These are phyloP conservation scores for Backusella circina DNA, from an alignment of 192 early-diverging fungal species.

Conservation along the genomic window DNA sequence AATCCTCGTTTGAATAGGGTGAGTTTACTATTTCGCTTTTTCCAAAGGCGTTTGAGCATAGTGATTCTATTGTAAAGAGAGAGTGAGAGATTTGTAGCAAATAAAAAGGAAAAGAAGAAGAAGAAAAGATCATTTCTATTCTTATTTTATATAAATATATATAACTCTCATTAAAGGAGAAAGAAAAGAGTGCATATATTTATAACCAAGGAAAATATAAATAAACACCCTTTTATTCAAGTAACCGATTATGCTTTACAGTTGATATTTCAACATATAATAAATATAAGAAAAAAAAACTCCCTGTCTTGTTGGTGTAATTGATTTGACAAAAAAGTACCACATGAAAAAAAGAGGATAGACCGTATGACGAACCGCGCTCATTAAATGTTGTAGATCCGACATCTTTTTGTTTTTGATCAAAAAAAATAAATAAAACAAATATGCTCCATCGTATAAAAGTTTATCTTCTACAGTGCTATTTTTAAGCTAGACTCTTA, in stretches of 20 bases:
- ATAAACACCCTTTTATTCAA: neutral
- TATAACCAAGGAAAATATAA: neutral
- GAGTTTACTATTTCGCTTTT: neutral
- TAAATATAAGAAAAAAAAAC: neutral
- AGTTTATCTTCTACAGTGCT: neutral
- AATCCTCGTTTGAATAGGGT: neutral
- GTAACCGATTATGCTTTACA: neutral
- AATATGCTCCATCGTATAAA: neutral
- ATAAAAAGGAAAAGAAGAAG: neutral
- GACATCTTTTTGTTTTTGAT: neutral
- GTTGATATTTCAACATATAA: neutral
- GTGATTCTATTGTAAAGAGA: neutral
- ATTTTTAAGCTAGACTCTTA: neutral
- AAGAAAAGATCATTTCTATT: neutral
- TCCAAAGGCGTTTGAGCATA: neutral
- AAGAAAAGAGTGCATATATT: neutral
- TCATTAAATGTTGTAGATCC: slow-evolving; percentile 3
- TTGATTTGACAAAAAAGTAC: neutral
- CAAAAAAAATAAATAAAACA: neutral
- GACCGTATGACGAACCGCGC: neutral
- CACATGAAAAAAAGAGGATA: neutral
- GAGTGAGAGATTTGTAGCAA: neutral
- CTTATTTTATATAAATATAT: neutral
- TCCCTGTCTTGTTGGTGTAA: neutral
- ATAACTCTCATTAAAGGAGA: neutral